A percentile compares a stretch with the other conserved stretches of the same genome.
Evolutionary conservation across 345 rosid species (phyloP).

Genomic region (Camelina neglecta): DNA sequence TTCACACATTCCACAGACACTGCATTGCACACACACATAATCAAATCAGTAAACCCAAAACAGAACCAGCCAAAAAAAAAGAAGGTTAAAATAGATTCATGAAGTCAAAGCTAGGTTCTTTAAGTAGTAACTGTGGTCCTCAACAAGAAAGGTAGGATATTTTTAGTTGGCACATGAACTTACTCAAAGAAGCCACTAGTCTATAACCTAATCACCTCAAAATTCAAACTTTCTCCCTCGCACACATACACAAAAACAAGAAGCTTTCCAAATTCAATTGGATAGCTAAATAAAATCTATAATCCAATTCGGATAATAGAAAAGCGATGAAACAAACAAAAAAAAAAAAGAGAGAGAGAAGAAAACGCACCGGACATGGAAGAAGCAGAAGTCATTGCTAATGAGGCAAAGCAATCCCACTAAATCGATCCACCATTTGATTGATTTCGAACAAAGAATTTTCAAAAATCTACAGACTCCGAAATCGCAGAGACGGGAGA

Average conservation of each 20-base stretch:
- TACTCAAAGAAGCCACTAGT: constrained; percentile 14
- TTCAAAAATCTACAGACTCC: constrained; percentile 41
- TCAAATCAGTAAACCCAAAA: neutral
- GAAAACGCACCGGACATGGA: constrained; percentile 68
- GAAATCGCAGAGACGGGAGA: constrained; percentile 22
- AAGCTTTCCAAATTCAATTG: constrained; percentile 3
- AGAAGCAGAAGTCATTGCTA: constrained; percentile 82
- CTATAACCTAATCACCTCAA: constrained; percentile 2
- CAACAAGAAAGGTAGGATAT: constrained; percentile 31
- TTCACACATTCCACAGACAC: constrained; percentile 88
- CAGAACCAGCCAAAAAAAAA: neutral
- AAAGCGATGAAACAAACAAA: neutral
- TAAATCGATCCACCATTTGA: constrained; percentile 54
- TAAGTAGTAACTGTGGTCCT: constrained; percentile 16
- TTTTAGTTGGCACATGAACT: constrained; percentile 34
- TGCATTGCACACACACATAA: constrained; percentile 45
- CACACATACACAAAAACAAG: constrained; percentile 7
- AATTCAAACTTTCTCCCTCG: neutral
- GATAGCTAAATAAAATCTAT: neutral
- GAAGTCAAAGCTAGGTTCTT: constrained; percentile 12
- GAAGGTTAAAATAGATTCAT: neutral
- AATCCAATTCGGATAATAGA: neutral
- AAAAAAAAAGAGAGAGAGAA: neutral
- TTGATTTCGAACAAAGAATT: constrained; percentile 14
- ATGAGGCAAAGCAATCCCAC: constrained; percentile 55